Evolutionary conservation across 805 yeast genomes (phyloP).

Genomic region (Candida ulmi): DNA sequence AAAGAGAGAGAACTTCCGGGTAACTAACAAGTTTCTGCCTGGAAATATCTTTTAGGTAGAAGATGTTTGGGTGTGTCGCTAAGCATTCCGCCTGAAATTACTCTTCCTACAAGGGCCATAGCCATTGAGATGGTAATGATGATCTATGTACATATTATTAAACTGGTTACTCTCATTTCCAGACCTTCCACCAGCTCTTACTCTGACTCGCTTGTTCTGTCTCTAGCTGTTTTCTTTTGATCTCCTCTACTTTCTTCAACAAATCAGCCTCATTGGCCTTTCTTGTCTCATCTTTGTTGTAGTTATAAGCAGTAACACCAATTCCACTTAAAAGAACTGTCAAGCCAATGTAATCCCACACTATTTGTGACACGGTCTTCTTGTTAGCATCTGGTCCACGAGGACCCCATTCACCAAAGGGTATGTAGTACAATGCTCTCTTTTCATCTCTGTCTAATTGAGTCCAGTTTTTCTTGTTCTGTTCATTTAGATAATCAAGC

Average conservation of each 20-base stretch:
- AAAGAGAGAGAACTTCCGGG: too few species aligned
- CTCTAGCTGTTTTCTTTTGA: not conserved
- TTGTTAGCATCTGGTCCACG: constrained; percentile 12
- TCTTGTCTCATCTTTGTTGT: constrained; percentile 18
- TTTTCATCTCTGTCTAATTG: constrained; percentile 23
- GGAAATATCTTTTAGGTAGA: too few species aligned
- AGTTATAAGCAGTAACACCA: constrained; percentile 16
- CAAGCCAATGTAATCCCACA: too few species aligned
- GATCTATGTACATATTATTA: too few species aligned
- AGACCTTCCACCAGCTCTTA: not conserved
- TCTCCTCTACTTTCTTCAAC: constrained; percentile 4
- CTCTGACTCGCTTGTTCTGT: too few species aligned
- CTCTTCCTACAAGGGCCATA: too few species aligned
- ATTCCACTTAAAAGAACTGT: constrained; percentile 12
- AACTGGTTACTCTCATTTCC: too few species aligned
- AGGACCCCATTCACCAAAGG: constrained; percentile 36
- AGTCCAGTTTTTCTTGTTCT: constrained; percentile 29
- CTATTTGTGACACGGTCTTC: constrained; percentile 7
- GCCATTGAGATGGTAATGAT: too few species aligned
- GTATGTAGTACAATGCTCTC: constrained; percentile 28
- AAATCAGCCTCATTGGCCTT: too few species aligned
- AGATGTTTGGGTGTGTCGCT: too few species aligned
- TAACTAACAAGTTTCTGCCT: too few species aligned
- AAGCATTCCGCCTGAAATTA: too few species aligned
- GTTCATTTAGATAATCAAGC: constrained; percentile 28